Evolutionary conservation across 306 rosid species (phyloP), one percentile per base, ranked within the genome.

Genomic region (Rosa lucieae): DNA sequence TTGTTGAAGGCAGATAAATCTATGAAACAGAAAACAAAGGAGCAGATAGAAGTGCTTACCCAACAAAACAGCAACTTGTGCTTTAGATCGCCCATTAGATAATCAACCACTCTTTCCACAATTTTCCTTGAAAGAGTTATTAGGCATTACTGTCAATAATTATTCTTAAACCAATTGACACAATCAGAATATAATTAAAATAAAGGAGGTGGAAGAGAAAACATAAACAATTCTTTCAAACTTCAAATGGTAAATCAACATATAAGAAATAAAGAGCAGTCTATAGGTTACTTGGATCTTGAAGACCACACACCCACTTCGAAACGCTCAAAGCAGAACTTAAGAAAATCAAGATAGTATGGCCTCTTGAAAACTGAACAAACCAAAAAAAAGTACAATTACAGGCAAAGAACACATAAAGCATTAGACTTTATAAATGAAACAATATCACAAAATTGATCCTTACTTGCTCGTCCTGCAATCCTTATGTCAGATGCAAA

Each of bases 281-380:
- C 46, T 56, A 77, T 59, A 72, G 78, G 77, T 71, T 89, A 94
- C 99, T 79, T 86, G 53, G 52, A 74, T 89, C 99, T 88, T 74
- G 99, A 92, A 76, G 99, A 88, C 99, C 99, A 94, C 48, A 92
- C 62, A 23, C 83, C 99, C 72, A 92, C 97, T 86, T 94, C 97
- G 87, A 94, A 94, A 10, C 80, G 86, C 84, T 92, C 89, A 35
- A 94, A 94, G 94, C 99, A 94, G 85, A 92, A 94, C 71, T 84
- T 77, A 55, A 92, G 87, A 81, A 94, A 94, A 83, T 92, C 97
- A 21, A 52, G 44, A 85, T 68, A 94, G 84, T 76, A 90, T 58
- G 99, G 97, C 75, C 97, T 94, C 85, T 86, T 89, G 89, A 89
- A 91, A 80, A 92, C 99, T 94, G 92, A 77, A 90, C 80, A 40